These are phyloP conservation scores for Arabidopsis lyrata DNA, from an alignment of 441 rosid genomes.

Conservation along the genomic window DNA sequence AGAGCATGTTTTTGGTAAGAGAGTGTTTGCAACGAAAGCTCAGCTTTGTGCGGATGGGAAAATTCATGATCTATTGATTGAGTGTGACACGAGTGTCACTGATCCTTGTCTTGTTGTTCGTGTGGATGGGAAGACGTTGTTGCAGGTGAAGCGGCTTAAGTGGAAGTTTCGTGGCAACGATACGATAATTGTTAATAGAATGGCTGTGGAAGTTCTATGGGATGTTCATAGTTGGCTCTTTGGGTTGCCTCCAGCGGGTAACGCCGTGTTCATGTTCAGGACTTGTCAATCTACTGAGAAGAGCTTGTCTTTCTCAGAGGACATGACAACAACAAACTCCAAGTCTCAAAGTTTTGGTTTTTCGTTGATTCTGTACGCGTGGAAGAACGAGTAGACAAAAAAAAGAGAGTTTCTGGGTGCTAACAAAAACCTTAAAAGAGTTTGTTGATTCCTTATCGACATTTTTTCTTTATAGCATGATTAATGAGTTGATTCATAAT, in stretches of 20 bases:
- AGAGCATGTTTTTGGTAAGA: slow-evolving; percentile 88
- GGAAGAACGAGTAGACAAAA: slow-evolving; percentile 73
- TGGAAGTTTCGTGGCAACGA: slow-evolving; percentile 96
- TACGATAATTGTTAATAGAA: slow-evolving; percentile 81
- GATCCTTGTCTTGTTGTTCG: slow-evolving; percentile 86
- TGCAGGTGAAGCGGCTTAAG: slow-evolving; percentile 81
- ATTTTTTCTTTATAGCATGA: slow-evolving; percentile 36
- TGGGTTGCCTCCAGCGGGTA: slow-evolving; percentile 69
- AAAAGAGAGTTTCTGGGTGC: slow-evolving; percentile 28
- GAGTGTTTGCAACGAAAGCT: slow-evolving; percentile 69
- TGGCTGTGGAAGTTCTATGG: slow-evolving; percentile 91
- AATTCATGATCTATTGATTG: slow-evolving; percentile 71
- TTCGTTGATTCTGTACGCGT: slow-evolving; percentile 76
- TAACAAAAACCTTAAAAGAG: slow-evolving; percentile 41
- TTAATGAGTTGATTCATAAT: slow-evolving; percentile 50
- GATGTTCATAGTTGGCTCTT: slow-evolving; percentile 95
- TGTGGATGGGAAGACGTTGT: slow-evolving; percentile 70
- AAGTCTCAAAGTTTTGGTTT: slow-evolving; percentile 71
- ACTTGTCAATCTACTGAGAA: slow-evolving; percentile 61
- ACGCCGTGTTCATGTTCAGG: slow-evolving; percentile 92
- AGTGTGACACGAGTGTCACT: slow-evolving; percentile 70
- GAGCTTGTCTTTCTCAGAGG: slow-evolving; percentile 59
- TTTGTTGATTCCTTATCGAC: slow-evolving; percentile 43
- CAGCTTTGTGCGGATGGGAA: slow-evolving; percentile 73
- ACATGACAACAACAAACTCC: slow-evolving; percentile 51